Base-by-base conservation (phyloP, 176 grass and related monocot genomes). In the Echinochloa phyllopogon region DNA sequence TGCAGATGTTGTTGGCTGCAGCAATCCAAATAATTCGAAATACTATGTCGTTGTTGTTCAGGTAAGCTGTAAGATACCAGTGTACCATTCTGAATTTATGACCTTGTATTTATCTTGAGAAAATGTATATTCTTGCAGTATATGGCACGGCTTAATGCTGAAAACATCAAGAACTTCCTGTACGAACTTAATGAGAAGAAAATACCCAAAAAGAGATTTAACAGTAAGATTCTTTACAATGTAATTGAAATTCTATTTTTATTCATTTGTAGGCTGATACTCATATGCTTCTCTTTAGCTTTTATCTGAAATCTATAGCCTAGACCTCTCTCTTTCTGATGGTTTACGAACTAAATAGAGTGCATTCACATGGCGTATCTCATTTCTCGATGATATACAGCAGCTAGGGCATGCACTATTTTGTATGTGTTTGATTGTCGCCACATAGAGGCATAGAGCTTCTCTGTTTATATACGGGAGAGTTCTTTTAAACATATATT, bases 21-120 rank as follows among this genome's bases (percentile, higher is more conserved):
- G 88, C 52, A 85, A 99, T 82, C 96, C 72, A 15, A 99, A 95
- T 37, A 94, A 99, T 89, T 99, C 93, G 66, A 99, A 99, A 84
- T 99, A 99, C 82, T 99, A 99, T 85, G 88, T 95, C 13, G 70
- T 99, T 77, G 88, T 99, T 63, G 82, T 99, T 89, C 96, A 96
- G 93, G 96, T 96, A 87, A 82, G 43, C 84, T 74, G 78, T 76
- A 84, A 72, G 27, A 85, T 60, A 45, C 52, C 24, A 60, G 33
- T 45, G 43, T 45, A 51, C 61, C 74, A 77, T 77, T 16, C 24
- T 79, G 65, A 52, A 21, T 67, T 59, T 81, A 21, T 27, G 11
- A 29, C 20, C 45, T 15, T 57, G 5, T 76, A 60, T 73, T 69
- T 87, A 62, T 63, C 12, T 67, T 84, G 20, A 72, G 65, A 40